Base-by-base conservation (phyloP, 1,284 basidiomycete genomes). In the Schizophyllum amplum region DNA sequence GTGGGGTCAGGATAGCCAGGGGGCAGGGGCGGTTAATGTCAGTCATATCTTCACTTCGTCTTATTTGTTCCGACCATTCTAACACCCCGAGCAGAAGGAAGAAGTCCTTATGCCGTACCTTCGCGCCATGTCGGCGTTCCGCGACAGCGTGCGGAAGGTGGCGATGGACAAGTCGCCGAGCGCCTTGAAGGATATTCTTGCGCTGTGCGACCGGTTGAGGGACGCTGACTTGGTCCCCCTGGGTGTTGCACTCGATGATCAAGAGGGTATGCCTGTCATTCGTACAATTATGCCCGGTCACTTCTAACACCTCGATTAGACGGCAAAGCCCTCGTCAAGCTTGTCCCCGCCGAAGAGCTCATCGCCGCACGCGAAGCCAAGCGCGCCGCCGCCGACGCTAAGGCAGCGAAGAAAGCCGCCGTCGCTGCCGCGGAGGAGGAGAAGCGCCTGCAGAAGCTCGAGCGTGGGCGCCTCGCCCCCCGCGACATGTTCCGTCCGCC, bases 161-260 rank as follows among this genome's bases (percentile, higher is more conserved):
- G 94, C 95, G 1, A 94, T 96, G 64, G 74, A 74, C 21, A 86
- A 85, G 66, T 78, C 75, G 26, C 83, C 86, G 17, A 76, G 75
- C 23, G 81, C 87, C 2, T 68, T 85, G 27, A 86, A 87, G 67
- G 90, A 93, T 58, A 91, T 96, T 57, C 74, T 95, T 49, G 77
- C 83, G 22, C 81, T 96, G 42, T 94, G 86, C 66, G 97, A 99
- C 74, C 85, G 84, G 59, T 80, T 99, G 60, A 83, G 97, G 24
- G 97, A 99, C 69, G 76, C 82, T 47, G 95, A 98, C 67, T 77
- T 98, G 47, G 87, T 96, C 51, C 90, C 94, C 23, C 78, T 99
- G 55, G 97, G 97, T 15, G 92, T 99, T 4, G 94, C 94, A 9
- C 77, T 99, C 48, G 97, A 99, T 67, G 97, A 99, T 72, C 92